Conservation (phyloP, 345 rosid species). For the Clausena lansium region DNA sequence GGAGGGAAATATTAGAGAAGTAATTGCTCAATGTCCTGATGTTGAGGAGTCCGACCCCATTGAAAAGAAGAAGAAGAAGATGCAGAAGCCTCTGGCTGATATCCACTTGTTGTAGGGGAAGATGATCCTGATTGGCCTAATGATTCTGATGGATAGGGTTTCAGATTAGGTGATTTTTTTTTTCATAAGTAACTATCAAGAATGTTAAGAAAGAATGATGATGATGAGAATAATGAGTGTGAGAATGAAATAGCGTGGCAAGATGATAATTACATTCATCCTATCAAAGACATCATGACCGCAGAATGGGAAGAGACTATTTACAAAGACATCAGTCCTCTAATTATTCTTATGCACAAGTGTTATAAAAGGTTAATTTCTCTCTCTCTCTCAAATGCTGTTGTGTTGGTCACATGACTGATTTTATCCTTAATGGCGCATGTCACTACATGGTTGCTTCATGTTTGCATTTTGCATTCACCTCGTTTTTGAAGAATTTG, state of each 20-base stretch:
- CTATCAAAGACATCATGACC: constrained; percentile 74
- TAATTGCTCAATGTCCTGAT: constrained; percentile 50
- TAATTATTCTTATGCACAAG: constrained; percentile 79
- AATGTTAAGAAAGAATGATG: constrained; percentile 59
- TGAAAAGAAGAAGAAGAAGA: constrained; percentile 59
- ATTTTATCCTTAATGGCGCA: no score
- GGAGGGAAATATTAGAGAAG: constrained; percentile 81
- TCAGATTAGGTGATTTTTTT: constrained; percentile 70
- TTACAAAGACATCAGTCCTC: constrained; percentile 84
- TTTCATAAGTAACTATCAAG: constrained; percentile 80
- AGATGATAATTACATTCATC: constrained; percentile 86
- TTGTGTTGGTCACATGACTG: no score
- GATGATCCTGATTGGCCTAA: constrained; percentile 95
- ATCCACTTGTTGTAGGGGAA: constrained; percentile 78
- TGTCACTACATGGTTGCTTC: no score
- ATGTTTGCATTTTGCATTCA: no score
- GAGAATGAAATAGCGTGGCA: constrained; percentile 87
- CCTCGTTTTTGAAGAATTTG: no score
- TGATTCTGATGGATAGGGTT: constrained; percentile 95
- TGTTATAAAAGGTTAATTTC: constrained; percentile 69
- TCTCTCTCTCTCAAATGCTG: neutral
- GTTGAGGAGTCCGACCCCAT: constrained; percentile 52
- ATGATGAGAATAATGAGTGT: constrained; percentile 50
- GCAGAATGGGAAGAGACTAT: constrained; percentile 85
- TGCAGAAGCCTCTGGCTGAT: constrained; percentile 82